Conservation (phyloP, 352 stramenopile genomes). For the Pythium pyrilobum region DNA sequence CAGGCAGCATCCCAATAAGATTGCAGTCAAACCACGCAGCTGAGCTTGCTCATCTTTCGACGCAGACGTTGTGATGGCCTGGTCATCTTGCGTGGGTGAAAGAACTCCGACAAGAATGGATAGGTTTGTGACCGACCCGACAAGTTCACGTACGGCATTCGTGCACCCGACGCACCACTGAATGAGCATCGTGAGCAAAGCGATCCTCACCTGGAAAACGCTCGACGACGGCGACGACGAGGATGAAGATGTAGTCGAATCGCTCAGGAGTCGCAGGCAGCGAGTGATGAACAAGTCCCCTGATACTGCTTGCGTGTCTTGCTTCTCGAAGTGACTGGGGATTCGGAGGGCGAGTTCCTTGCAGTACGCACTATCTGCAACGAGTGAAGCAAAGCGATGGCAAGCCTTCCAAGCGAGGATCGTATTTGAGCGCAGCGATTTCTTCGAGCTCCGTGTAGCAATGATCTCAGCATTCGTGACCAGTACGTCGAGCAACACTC, state of each 20-base stretch:
- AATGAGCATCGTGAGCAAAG: constrained; percentile 46
- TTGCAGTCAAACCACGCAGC: constrained; percentile 34
- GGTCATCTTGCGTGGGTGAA: background rate
- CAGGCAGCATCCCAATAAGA: constrained; percentile 54
- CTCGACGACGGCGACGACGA: constrained; percentile 7
- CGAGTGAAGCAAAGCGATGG: constrained; percentile 45
- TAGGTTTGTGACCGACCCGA: constrained; percentile 51
- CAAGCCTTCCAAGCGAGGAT: constrained; percentile 60
- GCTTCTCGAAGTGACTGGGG: constrained; percentile 36
- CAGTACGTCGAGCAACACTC: constrained; percentile 46
- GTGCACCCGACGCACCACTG: constrained; percentile 54
- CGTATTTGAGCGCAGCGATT: constrained; percentile 3
- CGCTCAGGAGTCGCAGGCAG: constrained; percentile 37
- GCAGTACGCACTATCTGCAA: constrained; percentile 50
- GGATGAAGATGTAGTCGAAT: background rate
- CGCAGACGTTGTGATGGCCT: background rate
- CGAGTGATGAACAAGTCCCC: constrained; percentile 60
- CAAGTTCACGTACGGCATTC: constrained; percentile 51
- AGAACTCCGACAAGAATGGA: constrained; percentile 42
- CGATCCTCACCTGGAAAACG: constrained; percentile 51
- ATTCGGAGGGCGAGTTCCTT: constrained; percentile 69
- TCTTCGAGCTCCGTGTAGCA: constrained; percentile 6
- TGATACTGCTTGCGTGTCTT: constrained; percentile 40
- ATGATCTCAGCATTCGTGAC: constrained; percentile 46
- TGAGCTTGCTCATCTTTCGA: constrained; percentile 23